Evolutionary conservation across 2,329 filamentous ascomycete species (phyloP), one percentile per base, ranked within the genome.

Genomic region (Aschersonia sp.): DNA sequence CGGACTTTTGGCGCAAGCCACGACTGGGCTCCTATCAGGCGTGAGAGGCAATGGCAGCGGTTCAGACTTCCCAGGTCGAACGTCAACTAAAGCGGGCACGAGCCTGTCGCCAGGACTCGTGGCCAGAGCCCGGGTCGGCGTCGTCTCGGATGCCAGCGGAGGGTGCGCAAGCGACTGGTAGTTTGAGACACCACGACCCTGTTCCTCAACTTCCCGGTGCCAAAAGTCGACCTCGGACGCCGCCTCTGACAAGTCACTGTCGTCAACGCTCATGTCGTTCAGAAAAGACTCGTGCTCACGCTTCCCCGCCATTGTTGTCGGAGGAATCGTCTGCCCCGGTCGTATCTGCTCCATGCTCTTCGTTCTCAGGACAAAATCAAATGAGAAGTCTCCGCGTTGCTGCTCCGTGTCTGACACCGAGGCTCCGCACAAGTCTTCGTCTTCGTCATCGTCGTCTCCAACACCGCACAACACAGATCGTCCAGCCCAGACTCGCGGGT

Each of bases 221-320:
- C 64, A 65, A 3, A 69, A 55, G 2, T 67, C 59, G n/a, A 78
- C 75, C 1, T 66, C 62, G 1, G 78, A 82, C 43, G 83, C 54
- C 53, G 82, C 79, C 0, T 79, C 82, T 2, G 79, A 84, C 5
- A 83, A 65, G 50, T 82, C 78, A 31, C 72, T 78, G 42, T 72
- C 72, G 43, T 67, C 61, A 43, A 71, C 69, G 47, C 72, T 75
- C 10, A 67, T 68, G 41, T 84, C 66, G 28, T 73, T 65, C 30
- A 75, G 55, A 50, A 75, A 74, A 0, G 70, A 74, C 30, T 67
- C 62, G 29, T 68, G 53, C 51, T 65, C 58, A 20, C 20, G 20
- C 32, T 55, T 51, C 28, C 54, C 44, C 4, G 48, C 46, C n/a
- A 32, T 30, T 5, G 32, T 47, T 30, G 48, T 51, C 1, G 48